A percentile compares a stretch with the other conserved stretches of the same genome.
Conservation (phyloP, 345 rosid genomes). For the Eucalyptus pauciflora region DNA sequence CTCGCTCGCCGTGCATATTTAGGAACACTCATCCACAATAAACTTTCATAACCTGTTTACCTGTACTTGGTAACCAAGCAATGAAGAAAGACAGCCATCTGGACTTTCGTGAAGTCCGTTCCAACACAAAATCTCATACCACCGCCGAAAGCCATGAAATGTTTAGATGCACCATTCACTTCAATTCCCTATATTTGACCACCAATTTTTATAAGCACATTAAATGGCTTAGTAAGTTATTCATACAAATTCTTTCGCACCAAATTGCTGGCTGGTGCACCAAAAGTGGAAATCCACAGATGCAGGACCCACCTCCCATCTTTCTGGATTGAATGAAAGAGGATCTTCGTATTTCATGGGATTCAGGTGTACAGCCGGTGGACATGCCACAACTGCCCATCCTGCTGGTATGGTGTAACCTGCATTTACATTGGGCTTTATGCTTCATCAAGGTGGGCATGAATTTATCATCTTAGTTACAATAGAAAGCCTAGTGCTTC, state of each 20-base stretch:
- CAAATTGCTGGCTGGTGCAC: background rate
- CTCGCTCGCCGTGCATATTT: background rate
- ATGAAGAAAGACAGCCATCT: slow-evolving; percentile 80
- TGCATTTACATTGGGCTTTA: slow-evolving; percentile 4
- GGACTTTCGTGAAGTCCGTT: slow-evolving; percentile 78
- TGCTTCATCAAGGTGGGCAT: background rate
- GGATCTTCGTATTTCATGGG: slow-evolving; percentile 61
- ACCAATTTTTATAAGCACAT: background rate
- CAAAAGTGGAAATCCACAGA: background rate
- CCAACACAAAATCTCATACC: slow-evolving; percentile 98
- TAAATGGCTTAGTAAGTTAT: background rate
- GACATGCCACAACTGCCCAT: slow-evolving; percentile 89
- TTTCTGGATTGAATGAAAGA: slow-evolving; percentile 65
- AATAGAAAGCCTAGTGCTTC: background rate
- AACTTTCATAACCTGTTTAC: slow-evolving; percentile 8
- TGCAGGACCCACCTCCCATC: slow-evolving; percentile 66
- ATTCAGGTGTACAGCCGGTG: slow-evolving; percentile 89
- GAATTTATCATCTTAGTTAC: background rate
- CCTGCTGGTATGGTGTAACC: slow-evolving; percentile 86
- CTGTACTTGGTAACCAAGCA: slow-evolving; percentile 80
- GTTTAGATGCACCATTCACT: slow-evolving; percentile 46
- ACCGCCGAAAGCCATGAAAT: slow-evolving; percentile 94
- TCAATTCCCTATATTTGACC: slow-evolving; percentile 37
- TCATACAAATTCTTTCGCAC: background rate
- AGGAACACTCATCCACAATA: background rate